Evolutionary conservation across 495 filamentous ascomycete species (phyloP).

Genomic region (Annulohypoxylon bovei): DNA sequence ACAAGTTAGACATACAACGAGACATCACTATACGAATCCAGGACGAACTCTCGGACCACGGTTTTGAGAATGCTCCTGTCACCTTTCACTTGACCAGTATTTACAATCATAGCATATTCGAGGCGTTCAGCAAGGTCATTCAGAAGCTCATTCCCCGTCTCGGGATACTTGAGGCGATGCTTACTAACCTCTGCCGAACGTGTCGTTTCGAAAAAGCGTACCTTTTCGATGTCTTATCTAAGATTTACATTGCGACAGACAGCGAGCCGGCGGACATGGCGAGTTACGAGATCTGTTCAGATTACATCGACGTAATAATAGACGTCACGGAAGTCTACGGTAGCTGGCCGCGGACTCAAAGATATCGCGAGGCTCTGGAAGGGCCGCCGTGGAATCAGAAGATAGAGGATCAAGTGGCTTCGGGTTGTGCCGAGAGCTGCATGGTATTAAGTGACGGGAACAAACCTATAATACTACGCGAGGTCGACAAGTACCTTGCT

Average conservation of each 20-base stretch:
- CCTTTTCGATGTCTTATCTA: constrained; percentile 93
- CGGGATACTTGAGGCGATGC: constrained; percentile 87
- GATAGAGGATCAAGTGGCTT: constrained; percentile 70
- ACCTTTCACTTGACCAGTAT: constrained; percentile 95
- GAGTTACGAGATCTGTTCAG: constrained; percentile 96
- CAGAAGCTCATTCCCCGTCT: constrained; percentile 96
- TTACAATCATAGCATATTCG: constrained; percentile 97
- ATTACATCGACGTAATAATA: constrained; percentile 97
- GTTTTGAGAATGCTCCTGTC: constrained; percentile 90
- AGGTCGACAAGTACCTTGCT: constrained; percentile 88
- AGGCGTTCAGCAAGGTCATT: constrained; percentile 97
- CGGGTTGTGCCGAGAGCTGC: constrained; percentile 78
- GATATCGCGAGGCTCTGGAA: constrained; percentile 64
- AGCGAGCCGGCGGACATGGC: constrained; percentile 90
- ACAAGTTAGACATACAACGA: constrained; percentile 89
- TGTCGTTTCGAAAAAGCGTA: constrained; percentile 98
- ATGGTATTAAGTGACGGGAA: constrained; percentile 82
- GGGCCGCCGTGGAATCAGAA: constrained; percentile 69
- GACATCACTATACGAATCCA: constrained; percentile 97
- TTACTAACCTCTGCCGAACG: constrained; percentile 86
- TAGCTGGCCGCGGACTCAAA: constrained; percentile 66
- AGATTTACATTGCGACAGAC: constrained; percentile 98
- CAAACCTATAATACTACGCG: constrained; percentile 82
- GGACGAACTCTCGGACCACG: constrained; percentile 91
- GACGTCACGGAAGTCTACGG: constrained; percentile 96